Percentiles rank a stretch among this genome's conserved stretches.
Evolutionary conservation across 2,329 filamentous ascomycete genomes (phyloP).

Genomic region (Sodiomyces alkalinus): DNA sequence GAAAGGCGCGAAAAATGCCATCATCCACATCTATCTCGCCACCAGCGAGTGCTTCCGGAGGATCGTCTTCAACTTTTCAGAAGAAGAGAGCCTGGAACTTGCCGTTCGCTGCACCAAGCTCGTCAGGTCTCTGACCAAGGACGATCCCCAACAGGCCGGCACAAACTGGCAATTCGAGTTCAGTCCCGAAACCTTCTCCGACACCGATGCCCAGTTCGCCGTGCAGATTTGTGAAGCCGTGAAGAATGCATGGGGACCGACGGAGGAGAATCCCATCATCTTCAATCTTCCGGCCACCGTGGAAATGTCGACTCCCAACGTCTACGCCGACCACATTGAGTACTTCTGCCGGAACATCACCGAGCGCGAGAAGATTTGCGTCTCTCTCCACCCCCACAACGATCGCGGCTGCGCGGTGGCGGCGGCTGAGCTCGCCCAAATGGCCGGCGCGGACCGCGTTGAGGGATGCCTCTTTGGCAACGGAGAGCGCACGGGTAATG

Average conservation of each 20-base stretch:
- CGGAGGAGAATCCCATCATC: constrained; percentile 67
- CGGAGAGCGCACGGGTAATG: constrained; percentile 88
- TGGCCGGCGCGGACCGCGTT: constrained; percentile 89
- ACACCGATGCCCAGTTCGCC: constrained; percentile 71
- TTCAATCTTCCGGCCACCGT: constrained; percentile 96
- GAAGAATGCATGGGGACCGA: constrained; percentile 83
- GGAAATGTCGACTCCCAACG: constrained; percentile 85
- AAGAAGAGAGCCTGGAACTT: constrained; percentile 66
- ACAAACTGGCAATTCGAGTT: constrained; percentile 71
- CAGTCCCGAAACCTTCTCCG: constrained; percentile 79
- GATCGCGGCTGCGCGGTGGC: constrained; percentile 83
- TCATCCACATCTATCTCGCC: constrained; percentile 90
- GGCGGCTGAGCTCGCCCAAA: constrained; percentile 82
- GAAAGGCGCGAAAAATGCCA: constrained; percentile 79
- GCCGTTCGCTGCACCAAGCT: constrained; percentile 78
- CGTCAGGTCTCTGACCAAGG: constrained; percentile 81
- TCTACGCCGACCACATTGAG: constrained; percentile 93
- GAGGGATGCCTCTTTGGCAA: constrained; percentile 88
- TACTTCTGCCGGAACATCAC: constrained; percentile 81
- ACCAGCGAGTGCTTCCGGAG: constrained; percentile 91
- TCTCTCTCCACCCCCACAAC: constrained; percentile 89
- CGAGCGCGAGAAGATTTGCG: constrained; percentile 73
- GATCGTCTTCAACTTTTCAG: constrained; percentile 76
- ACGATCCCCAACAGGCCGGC: constrained; percentile 39
- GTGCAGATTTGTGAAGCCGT: constrained; percentile 81